phyloP scores from a whole-genome alignment of 1,139 yeast species.

The Candida anutae region DNA sequence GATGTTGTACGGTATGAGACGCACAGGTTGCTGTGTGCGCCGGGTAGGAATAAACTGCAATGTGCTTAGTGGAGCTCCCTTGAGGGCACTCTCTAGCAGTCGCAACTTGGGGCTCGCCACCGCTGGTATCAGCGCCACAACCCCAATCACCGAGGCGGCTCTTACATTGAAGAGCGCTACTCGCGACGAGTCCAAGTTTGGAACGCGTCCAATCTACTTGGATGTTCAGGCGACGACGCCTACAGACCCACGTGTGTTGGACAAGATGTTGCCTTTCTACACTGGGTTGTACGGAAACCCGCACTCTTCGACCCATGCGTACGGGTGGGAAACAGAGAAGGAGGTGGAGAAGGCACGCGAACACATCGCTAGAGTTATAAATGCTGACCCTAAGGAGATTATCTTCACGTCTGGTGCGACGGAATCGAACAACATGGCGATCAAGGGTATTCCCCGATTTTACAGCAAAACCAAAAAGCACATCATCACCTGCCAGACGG shows the following conservation, averaged over 20 bases:
- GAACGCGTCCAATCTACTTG: conserved; percentile 81
- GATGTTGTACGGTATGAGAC: no score
- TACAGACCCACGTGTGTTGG: conserved; percentile 93
- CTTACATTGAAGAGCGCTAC: conserved; percentile 38
- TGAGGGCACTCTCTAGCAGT: no score
- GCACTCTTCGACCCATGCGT: conserved; percentile 94
- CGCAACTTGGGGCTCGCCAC: no score
- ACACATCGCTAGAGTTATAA: conserved; percentile 73
- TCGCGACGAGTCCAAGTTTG: conserved; percentile 40
- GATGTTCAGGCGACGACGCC: conserved; percentile 99
- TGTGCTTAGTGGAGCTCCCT: no score
- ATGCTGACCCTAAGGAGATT: conserved; percentile 94
- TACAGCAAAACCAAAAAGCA: conserved; percentile 86
- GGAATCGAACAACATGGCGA: conserved; percentile 88
- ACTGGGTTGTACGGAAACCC: conserved; percentile 97
- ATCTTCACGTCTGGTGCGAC: conserved; percentile 98
- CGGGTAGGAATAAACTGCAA: no score
- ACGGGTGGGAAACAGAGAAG: conserved; percentile 97
- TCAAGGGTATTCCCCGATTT: conserved; percentile 93
- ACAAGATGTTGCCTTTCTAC: conserved; percentile 84
- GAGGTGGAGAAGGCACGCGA: conserved; percentile 85
- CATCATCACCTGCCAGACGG: conserved; percentile 92
- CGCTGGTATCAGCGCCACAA: no score
- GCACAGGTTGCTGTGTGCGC: no score
- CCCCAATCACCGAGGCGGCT: no score